Evolutionary conservation across 2,329 filamentous ascomycete genomes (phyloP), one percentile per base, ranked within the genome.

Genomic region (Scedosporium aurantiacum): DNA sequence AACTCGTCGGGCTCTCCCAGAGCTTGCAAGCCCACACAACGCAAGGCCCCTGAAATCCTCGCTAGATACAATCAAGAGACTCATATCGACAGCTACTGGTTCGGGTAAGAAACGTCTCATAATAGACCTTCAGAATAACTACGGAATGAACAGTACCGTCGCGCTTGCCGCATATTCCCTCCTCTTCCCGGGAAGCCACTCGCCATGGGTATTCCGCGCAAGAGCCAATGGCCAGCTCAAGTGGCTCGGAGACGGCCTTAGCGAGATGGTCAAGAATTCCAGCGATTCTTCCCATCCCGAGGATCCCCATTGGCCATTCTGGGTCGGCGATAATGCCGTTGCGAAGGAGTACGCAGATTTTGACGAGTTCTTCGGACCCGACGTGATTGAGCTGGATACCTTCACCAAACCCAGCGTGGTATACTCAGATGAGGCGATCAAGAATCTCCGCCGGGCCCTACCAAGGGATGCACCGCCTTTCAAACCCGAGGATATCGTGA

Each of bases 41-140:
- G 32, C 32, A 12, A 37, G 32, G 10, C 14, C 32, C 14, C 4
- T 14, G 32, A 10, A 37, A 12, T 37, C 32, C 32, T 37, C 14
- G 32, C 14, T 47, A 16, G 43, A 4, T n/a, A 47, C 5, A 18
- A 66, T 69, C n/a, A 58, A 74, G 6, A 59, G 60, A 6, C 79
- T 85, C 65, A 73, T 86, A 16, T 70, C 74, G 0, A 71, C 74
- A 47, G 77, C 77, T 12, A 75, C 77, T 50, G 64, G 69, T 1
- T 73, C 73, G 1, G 75, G 77, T 2, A 85, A 84, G 68, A 81
- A 74, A 1, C 85, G 82, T 68, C 74, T 89, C 4, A 76, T 89
- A 32, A 80, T 89, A 63, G 87, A 89, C 64, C 67, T 89, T 5
- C 78, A 81, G 3, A 76, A 74, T 2, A 90, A 89, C 64, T 75